Conservation (phyloP, 2,329 filamentous ascomycete genomes). For the Metarhizium rileyi region DNA sequence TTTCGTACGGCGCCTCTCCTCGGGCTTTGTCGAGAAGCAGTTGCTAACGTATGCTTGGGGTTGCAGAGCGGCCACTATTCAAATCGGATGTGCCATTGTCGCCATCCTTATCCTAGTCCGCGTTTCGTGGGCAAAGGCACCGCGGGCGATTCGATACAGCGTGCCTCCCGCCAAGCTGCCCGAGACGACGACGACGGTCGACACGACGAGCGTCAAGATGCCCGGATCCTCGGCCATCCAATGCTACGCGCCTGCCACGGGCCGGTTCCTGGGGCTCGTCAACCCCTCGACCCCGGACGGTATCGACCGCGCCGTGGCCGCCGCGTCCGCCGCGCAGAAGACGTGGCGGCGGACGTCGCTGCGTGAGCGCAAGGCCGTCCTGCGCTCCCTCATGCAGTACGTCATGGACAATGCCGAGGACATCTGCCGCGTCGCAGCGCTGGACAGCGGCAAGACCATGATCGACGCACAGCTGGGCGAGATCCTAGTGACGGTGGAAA, state of each 20-base stretch:
- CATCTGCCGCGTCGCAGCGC: slow-evolving; percentile 74
- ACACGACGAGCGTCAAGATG: slow-evolving; percentile 53
- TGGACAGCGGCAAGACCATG: slow-evolving; percentile 94
- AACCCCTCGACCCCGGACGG: slow-evolving; percentile 66
- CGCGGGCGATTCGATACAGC: slow-evolving; percentile 44
- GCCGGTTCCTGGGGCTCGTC: slow-evolving; percentile 68
- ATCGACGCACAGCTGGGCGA: slow-evolving; percentile 91
- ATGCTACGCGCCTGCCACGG: slow-evolving; percentile 86
- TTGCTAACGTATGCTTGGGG: background rate
- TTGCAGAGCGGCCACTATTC: slow-evolving; percentile 17
- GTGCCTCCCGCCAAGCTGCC: slow-evolving; percentile 54
- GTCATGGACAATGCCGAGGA: slow-evolving; percentile 82
- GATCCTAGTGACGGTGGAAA: slow-evolving; percentile 87
- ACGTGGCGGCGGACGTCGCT: slow-evolving; percentile 75
- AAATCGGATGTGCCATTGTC: slow-evolving; percentile 12
- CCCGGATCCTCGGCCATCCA: slow-evolving; percentile 59
- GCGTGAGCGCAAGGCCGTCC: slow-evolving; percentile 63
- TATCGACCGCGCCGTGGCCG: slow-evolving; percentile 69
- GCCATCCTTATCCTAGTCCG: slow-evolving; percentile 16
- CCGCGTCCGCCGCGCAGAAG: slow-evolving; percentile 63
- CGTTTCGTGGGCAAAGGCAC: slow-evolving; percentile 16
- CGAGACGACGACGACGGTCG: slow-evolving; percentile 42
- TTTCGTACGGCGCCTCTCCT: slow-evolving; percentile 6
- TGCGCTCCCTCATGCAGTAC: slow-evolving; percentile 71
- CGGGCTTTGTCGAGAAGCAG: background rate